Base-by-base conservation (phyloP, 371 early-diverging fungal genomes). In the Zychaea mexicana region DNA sequence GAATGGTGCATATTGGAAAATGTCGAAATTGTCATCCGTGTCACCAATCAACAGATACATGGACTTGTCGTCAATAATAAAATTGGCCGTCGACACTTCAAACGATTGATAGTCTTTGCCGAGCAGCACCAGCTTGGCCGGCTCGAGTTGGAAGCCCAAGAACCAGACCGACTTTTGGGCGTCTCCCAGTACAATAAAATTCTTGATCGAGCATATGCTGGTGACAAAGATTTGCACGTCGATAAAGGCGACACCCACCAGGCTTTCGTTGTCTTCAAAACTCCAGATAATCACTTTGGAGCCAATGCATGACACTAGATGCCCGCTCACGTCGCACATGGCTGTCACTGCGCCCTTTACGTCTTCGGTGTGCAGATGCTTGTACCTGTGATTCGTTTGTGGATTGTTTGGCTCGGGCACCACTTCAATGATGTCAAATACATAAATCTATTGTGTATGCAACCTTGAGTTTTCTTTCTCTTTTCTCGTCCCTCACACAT, bases 391-490 rank as follows among this genome's bases (percentile, higher is more conserved):
- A 65, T 94, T 95, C 0, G 96, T 95, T 74, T 96, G 94, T 28
- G 98, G 99, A 49, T 93, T 92, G 58, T 93, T 93, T 2, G 94
- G 91, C 68, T 97, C 95, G 2, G 99, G 99, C 8, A 99, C 97
- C 21, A 99, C 97, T 72, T 96, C 94, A 75, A 97, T 94, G 47
- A 99, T 87, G 64, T 99, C 99, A 70, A 93, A 97, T 5, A 99
- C 77, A 65, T 94, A 89, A 55, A 96, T 85, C 88, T 92, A 73
- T 4, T 31, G 9, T 47, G n/a, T 39, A 56, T 55, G 30, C 10
- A 58, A 56, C 36, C 17, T 26, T 36, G 8, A 36, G 8, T 36
- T n/a, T n/a, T n/a, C n/a, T n/a, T n/a, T n/a, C n/a, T 36, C 38
- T 15, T 36, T 36, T 36, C 38, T 9, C 15, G 38, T n/a, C n/a